Base-by-base conservation (phyloP, 192 early-diverging fungal species). In the Coemansia sp. region DNA sequence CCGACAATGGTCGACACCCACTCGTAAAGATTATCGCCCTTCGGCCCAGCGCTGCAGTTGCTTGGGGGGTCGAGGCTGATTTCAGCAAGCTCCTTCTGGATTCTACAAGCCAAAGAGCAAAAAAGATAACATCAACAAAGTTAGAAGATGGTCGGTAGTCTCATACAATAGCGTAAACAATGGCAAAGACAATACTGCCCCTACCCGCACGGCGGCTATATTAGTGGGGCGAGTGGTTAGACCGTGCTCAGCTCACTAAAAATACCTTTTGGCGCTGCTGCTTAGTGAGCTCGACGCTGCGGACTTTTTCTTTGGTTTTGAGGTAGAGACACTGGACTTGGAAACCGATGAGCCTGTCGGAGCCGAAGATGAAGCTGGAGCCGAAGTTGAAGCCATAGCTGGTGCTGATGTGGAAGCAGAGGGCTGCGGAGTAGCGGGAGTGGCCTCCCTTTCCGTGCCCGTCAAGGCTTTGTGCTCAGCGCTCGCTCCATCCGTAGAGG, bases 41-140 rank as follows among this genome's bases (percentile, higher is more conserved):
- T 95, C 7, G 95, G 94, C 20, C 94, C 92, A 35, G 95, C 95
- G 61, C 88, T 90, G 64, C 91, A 93, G 71, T 92, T 92, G 62
- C 84, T 86, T 47, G 95, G 95, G 20, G 95, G 95, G 64, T 96
- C 92, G 37, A 96, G 78, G 54, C 85, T 86, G 62, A 97, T 98
- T 60, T 97, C 94, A 13, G 93, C 93, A 53, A 98, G 84, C 72
- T 98, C 95, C 65, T 95, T 97, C 57, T 97, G 93, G 51, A 98
- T 89, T 46, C 94, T 90, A 72, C 35, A 45, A 33, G 17, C 19
- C 5, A 23, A 37, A 46, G 53, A 34, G 30, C 33, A 43, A 38
- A 27, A 26, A 42, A 35, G 36, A 23, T 29, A 24, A 62, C 38
- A 26, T 26, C 38, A n/a, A 27, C 28, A 47, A 19, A 40, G 9